Evolutionary conservation across 2,329 filamentous ascomycete species (phyloP).

Genomic region (Fusarium denticulatum): DNA sequence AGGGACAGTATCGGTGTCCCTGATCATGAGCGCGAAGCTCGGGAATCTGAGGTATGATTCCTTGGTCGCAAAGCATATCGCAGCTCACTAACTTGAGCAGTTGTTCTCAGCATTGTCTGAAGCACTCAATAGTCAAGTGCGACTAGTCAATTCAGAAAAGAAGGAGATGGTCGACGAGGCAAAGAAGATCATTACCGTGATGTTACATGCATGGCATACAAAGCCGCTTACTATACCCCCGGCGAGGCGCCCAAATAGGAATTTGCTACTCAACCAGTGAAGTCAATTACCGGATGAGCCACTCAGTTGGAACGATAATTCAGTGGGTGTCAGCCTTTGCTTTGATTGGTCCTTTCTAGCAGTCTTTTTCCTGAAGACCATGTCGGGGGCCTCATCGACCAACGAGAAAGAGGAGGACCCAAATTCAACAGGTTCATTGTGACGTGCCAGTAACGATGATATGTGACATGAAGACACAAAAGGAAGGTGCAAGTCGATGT

Average conservation of each 20-base stretch:
- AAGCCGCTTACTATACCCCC: background rate
- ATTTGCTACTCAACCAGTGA: background rate
- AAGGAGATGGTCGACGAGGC: constrained; percentile 91
- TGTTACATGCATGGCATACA: constrained; percentile 51
- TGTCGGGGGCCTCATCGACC: no score
- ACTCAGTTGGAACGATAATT: fast-evolving
- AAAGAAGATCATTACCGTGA: constrained; percentile 82
- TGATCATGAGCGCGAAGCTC: constrained; percentile 86
- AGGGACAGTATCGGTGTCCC: constrained; percentile 83
- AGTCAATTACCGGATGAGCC: fast-evolving
- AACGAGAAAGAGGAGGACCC: background rate
- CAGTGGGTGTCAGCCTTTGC: fast-evolving
- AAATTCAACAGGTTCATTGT: background rate
- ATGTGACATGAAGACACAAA: background rate
- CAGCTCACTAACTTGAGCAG: constrained; percentile 55
- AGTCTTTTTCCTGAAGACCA: background rate
- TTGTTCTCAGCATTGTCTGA: constrained; percentile 92
- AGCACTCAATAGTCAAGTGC: constrained; percentile 89
- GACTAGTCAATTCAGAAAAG: constrained; percentile 86
- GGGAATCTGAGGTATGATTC: constrained; percentile 83
- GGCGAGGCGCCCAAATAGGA: background rate
- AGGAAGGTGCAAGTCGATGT: background rate
- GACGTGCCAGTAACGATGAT: background rate
- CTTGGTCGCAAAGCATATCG: background rate
- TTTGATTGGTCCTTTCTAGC: background rate